phyloP scores from a whole-genome alignment of 2,329 filamentous ascomycete genomes.

The Ceratocystis ficicola region DNA sequence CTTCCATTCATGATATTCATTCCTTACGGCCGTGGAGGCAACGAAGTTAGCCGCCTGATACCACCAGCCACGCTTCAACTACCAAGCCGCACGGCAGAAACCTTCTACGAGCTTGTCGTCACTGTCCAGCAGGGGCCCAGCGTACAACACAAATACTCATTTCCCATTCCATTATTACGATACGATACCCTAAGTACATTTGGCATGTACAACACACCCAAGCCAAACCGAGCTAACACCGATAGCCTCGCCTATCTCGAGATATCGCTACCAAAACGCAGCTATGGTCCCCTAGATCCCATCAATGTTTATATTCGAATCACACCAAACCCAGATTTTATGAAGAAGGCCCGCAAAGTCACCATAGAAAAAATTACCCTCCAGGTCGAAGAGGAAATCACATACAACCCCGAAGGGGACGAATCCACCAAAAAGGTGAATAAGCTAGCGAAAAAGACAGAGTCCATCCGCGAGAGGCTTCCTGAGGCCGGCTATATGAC shows the following conservation, averaged over 20 bases:
- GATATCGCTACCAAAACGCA: conserved; percentile 89
- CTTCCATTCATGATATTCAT: conserved; percentile 96
- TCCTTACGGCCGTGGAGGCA: conserved; percentile 75
- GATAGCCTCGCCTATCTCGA: conserved; percentile 87
- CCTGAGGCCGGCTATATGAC: conserved; percentile 88
- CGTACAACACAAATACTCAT: conserved; percentile 79
- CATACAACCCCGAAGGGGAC: conserved; percentile 96
- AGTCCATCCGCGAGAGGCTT: conserved; percentile 69
- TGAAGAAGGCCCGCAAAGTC: conserved; percentile 79
- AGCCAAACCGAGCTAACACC: conserved; percentile 70
- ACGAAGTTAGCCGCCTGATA: conserved; percentile 79
- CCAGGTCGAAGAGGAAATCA: conserved; percentile 91
- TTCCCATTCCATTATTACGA: conserved; percentile 78
- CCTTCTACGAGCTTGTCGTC: conserved; percentile 91
- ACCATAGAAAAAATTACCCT: conserved; percentile 91
- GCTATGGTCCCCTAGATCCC: conserved; percentile 87
- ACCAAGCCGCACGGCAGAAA: conserved; percentile 87
- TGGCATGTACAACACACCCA: conserved; percentile 97
- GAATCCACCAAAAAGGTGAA: conserved; percentile 86
- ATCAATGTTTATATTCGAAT: conserved; percentile 94
- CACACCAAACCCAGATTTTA: conserved; percentile 82
- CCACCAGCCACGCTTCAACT: conserved; percentile 86
- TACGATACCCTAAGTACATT: conserved; percentile 98
- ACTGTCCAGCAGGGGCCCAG: conserved; percentile 83
- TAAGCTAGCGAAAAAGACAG: conserved; percentile 70